phyloP scores from a whole-genome alignment of 2,329 filamentous ascomycete genomes.

The Grosmannia huntii region DNA sequence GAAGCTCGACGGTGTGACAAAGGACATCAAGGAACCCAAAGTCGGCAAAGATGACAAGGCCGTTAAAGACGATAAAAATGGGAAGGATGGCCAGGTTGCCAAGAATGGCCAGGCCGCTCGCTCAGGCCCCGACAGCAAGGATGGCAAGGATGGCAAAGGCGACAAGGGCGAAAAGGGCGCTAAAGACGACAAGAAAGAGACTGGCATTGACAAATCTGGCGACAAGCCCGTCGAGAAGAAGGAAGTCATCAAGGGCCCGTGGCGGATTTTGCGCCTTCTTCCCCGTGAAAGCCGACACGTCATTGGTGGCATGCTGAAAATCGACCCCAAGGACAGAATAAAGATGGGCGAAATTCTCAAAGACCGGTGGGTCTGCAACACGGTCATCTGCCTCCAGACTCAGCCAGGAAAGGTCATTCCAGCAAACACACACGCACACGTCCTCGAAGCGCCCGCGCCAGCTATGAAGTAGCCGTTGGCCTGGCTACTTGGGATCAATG shows the following conservation, averaged over 20 bases:
- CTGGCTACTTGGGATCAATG: too few relatives aligned
- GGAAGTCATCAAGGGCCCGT: slow-evolving; percentile 82
- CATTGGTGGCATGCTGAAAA: slow-evolving; percentile 81
- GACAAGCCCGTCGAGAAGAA: slow-evolving; percentile 37
- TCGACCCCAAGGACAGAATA: slow-evolving; percentile 72
- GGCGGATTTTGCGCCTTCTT: slow-evolving; percentile 74
- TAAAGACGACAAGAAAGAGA: background rate
- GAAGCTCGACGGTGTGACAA: slow-evolving; percentile 2
- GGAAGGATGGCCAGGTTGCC: background rate
- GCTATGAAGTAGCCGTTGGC: slow-evolving; percentile 9
- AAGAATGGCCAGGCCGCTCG: background rate
- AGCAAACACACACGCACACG: slow-evolving; percentile 69
- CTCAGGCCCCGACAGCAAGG: background rate
- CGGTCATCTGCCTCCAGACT: slow-evolving; percentile 71
- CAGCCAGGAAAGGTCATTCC: slow-evolving; percentile 56
- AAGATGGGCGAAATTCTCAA: slow-evolving; percentile 75
- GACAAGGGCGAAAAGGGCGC: background rate
- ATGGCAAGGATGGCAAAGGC: slow-evolving; percentile 2
- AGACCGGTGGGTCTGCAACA: slow-evolving; percentile 82
- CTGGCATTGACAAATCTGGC: slow-evolving; percentile 8
- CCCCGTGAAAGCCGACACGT: slow-evolving; percentile 84
- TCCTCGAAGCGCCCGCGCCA: slow-evolving; percentile 58
- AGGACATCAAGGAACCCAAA: background rate
- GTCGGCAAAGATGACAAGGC: background rate
- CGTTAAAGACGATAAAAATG: background rate